A percentile compares a stretch with the other conserved stretches of the same genome.
These are phyloP conservation scores for Phlebiopsis flavidoalba DNA, from an alignment of 768 basidiomycete species.

Conservation along the genomic window DNA sequence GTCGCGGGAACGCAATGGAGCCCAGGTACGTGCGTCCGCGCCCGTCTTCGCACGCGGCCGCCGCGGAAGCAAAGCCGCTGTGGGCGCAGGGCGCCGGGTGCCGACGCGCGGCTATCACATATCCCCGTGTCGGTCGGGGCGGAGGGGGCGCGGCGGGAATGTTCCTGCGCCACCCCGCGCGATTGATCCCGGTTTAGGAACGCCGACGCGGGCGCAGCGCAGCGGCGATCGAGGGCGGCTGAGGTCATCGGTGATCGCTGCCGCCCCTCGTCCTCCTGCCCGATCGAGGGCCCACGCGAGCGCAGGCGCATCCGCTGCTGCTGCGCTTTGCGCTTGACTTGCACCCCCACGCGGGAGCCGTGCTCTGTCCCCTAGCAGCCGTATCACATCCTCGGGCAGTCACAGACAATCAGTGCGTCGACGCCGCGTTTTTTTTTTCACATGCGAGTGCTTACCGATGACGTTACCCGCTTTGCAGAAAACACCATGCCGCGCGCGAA, in stretches of 20 bases:
- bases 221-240: background rate
- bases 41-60: too few species aligned
- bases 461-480: background rate
- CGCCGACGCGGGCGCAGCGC: background rate
- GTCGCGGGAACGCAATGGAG: too few species aligned
- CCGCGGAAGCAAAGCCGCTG: background rate
- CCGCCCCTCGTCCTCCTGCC: background rate
- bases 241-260: background rate
- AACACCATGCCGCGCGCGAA: background rate
- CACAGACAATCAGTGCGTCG: background rate
- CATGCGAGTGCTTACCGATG: background rate
- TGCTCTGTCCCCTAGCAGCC: background rate
- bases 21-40: too few species aligned
- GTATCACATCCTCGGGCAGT: background rate
- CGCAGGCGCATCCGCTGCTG: background rate
- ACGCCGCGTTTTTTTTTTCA: background rate
- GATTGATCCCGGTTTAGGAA: background rate
- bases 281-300: background rate
- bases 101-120: constrained; percentile 1
- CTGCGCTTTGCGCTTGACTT: background rate
- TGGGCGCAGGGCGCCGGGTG: background rate
- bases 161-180: constrained; percentile 2
- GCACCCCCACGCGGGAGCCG: background rate
- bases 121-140: background rate
- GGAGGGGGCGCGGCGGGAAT: background rate